These are phyloP conservation scores for Buddleja alternifolia DNA, from an alignment of 257 asterid genomes.

Conservation along the genomic window DNA sequence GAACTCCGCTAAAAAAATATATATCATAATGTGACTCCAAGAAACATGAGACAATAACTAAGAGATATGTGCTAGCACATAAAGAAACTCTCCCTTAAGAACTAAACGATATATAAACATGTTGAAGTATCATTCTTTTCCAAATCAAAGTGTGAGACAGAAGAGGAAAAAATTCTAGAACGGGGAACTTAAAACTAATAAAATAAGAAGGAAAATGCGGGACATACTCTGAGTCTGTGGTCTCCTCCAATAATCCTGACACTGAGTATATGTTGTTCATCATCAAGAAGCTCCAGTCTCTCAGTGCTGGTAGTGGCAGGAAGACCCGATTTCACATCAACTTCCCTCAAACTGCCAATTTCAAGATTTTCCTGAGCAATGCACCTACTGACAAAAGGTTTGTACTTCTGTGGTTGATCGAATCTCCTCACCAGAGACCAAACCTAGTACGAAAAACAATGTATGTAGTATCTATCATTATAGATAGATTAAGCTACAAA, in stretches of 20 bases:
- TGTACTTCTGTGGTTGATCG: constrained; percentile 84
- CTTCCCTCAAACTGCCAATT: constrained; percentile 80
- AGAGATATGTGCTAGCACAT: not conserved
- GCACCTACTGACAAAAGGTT: constrained; percentile 79
- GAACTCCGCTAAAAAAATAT: not conserved
- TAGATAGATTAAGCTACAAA: not conserved
- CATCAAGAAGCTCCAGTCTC: constrained; percentile 83
- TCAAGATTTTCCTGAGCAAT: constrained; percentile 67
- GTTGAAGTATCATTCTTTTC: not conserved
- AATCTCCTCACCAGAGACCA: constrained; percentile 88
- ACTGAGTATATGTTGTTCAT: constrained; percentile 71
- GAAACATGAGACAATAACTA: no score
- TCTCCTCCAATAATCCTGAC: constrained; percentile 81
- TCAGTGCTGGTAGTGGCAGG: constrained; percentile 92
- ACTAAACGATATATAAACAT: no score
- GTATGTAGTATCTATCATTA: constrained; percentile 12
- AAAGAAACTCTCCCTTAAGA: not conserved
- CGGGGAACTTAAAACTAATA: not conserved
- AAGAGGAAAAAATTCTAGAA: constrained; percentile 1
- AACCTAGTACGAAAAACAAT: constrained; percentile 49
- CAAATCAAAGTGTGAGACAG: not conserved
- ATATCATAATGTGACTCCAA: not conserved
- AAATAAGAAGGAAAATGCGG: not conserved
- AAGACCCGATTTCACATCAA: constrained; percentile 81
- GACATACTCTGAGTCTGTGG: constrained; percentile 71